phyloP scores from a whole-genome alignment of 2,329 filamentous ascomycete genomes.

The Neofusicoccum kwambonambiense region DNA sequence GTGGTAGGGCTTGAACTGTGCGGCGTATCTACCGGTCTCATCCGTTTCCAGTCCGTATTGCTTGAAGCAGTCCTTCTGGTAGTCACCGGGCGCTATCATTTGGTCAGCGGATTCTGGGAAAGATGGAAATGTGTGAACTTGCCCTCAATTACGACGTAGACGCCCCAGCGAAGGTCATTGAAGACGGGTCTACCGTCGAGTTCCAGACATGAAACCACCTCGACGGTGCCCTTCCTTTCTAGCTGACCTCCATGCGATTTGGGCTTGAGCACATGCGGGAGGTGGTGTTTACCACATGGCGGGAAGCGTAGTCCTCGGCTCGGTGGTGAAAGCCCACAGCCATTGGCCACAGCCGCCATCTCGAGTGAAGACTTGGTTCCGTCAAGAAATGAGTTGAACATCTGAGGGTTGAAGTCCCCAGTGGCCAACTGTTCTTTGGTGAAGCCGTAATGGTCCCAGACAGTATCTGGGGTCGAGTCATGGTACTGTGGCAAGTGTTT shows the following conservation, averaged over 20 bases:
- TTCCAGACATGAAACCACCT: conserved; percentile 48
- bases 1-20: conserved; percentile 50
- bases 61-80: conserved; percentile 45
- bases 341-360: conserved; percentile 51
- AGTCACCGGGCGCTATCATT: conserved; percentile 34
- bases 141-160: conserved; percentile 46
- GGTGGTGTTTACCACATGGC: conserved; percentile 44
- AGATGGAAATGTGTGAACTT: too few relatives aligned
- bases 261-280: conserved; percentile 44
- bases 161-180: conserved; percentile 45
- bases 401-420: conserved; percentile 48
- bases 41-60: conserved; percentile 49
- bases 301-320: conserved; percentile 44
- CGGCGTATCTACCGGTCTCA: conserved; percentile 42
- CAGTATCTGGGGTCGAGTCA: conserved; percentile 47
- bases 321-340: conserved; percentile 44
- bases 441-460: conserved; percentile 50
- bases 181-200: conserved; percentile 42
- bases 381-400: conserved; percentile 52
- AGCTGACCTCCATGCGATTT: conserved; percentile 42
- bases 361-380: conserved; percentile 50
- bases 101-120: neutral
- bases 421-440: conserved; percentile 44
- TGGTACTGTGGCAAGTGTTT: conserved; percentile 49
- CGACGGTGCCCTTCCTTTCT: conserved; percentile 44